These are phyloP conservation scores for Gracilariopsis chorda DNA, from an alignment of 23 red algal species.

Conservation along the genomic window DNA sequence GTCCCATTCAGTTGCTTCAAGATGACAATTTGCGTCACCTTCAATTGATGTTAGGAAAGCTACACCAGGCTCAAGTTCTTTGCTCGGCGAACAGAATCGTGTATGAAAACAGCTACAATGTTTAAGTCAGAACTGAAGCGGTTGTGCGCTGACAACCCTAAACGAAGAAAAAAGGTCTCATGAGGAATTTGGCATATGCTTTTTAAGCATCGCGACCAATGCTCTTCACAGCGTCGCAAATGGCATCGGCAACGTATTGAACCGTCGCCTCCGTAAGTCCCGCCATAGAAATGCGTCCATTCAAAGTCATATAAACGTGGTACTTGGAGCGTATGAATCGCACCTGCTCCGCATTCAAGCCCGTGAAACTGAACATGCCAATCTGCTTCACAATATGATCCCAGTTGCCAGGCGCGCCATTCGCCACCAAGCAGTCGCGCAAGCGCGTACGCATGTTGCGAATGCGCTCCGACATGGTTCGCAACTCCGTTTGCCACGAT, in stretches of 20 bases:
- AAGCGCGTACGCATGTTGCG: constrained; percentile 72
- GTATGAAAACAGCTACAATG: too few relatives aligned
- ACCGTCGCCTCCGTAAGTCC: constrained; percentile 81
- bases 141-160: too few relatives aligned
- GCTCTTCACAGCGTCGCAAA: constrained; percentile 84
- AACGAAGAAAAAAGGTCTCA: too few relatives aligned
- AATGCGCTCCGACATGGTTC: constrained; percentile 82
- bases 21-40: too few relatives aligned
- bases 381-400: constrained; percentile 85
- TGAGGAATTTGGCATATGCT: too few relatives aligned
- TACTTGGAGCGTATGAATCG: constrained; percentile 77
- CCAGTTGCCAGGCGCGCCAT: constrained; percentile 85
- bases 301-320: constrained; percentile 97
- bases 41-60: too few relatives aligned
- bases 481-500: constrained; percentile 87
- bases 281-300: constrained; percentile 92
- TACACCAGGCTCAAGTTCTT: too few relatives aligned
- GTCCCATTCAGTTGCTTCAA: too few relatives aligned
- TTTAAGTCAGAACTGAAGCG: too few relatives aligned
- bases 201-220: too few relatives aligned
- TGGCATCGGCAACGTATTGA: constrained; percentile 87
- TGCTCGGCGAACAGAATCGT: too few relatives aligned
- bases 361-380: constrained; percentile 97
- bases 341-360: constrained; percentile 79
- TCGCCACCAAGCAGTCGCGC: constrained; percentile 50